Conservation (phyloP, 306 rosid genomes). For the Crotalaria pallida region DNA sequence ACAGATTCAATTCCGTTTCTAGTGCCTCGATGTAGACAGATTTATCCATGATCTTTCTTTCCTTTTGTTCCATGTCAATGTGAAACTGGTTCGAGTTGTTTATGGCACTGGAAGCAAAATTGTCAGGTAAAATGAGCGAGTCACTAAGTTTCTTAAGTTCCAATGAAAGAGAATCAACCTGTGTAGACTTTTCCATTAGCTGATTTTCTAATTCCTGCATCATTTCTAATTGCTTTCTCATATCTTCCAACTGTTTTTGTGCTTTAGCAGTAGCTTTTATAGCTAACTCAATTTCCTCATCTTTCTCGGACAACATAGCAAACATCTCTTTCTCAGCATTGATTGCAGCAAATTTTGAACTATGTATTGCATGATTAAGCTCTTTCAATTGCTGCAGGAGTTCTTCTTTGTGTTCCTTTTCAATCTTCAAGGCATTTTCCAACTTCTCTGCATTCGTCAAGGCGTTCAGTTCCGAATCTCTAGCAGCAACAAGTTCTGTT, state of each 20-base stretch:
- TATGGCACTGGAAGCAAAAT: constrained; percentile 16
- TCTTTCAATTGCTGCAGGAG: constrained; percentile 42
- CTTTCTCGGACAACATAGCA: constrained; percentile 37
- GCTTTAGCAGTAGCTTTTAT: constrained; percentile 24
- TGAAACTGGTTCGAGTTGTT: constrained; percentile 15
- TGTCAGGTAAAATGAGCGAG: constrained; percentile 5
- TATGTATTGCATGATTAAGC: constrained; percentile 37
- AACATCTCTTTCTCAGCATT: constrained; percentile 40
- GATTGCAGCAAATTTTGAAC: constrained; percentile 32
- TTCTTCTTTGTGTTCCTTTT: constrained; percentile 41
- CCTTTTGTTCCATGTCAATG: constrained; percentile 37
- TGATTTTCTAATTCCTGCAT: constrained; percentile 29
- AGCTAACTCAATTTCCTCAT: constrained; percentile 43
- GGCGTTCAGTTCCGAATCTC: constrained; percentile 46
- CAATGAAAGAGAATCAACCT: constrained; percentile 21
- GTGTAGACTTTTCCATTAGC: constrained; percentile 10
- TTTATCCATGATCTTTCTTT: constrained; percentile 32
- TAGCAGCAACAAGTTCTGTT: constrained; percentile 44
- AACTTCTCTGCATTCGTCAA: constrained; percentile 22
- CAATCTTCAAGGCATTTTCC: constrained; percentile 34
- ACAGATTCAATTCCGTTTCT: constrained; percentile 35
- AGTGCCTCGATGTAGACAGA: constrained; percentile 29
- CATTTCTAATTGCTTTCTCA: constrained; percentile 28
- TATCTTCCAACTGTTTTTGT: constrained; percentile 32
- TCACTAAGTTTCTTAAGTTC: constrained; percentile 26